Percentiles rank a stretch among this genome's conserved stretches.
Evolutionary conservation across 2,329 filamentous ascomycete species (phyloP).

Genomic region (Aspergillus hortae): DNA sequence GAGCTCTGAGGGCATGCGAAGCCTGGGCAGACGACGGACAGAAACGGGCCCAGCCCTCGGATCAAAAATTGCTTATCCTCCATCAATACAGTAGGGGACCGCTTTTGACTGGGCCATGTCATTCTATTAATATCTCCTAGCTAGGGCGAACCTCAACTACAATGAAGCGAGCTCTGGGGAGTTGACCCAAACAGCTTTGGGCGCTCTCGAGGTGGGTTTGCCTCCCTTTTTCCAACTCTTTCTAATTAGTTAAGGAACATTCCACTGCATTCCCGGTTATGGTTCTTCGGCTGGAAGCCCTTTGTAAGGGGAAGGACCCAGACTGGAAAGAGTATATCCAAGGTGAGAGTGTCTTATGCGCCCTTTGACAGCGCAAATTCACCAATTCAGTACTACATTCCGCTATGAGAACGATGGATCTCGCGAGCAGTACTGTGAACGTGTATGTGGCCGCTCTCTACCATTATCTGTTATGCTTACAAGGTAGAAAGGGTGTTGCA

Average conservation of each 20-base stretch:
- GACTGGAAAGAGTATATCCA: conserved; percentile 40
- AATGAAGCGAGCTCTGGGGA: conserved; percentile 44
- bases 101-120: background rate
- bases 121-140: conserved; percentile 18
- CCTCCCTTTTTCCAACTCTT: background rate
- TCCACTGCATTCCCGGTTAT: conserved; percentile 63
- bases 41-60: conserved; percentile 50
- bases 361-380: background rate
- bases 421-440: conserved; percentile 63
- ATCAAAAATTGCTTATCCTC: conserved; percentile 56
- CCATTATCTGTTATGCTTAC: background rate
- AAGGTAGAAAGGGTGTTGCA: conserved; percentile 51
- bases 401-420: conserved; percentile 59
- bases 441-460: conserved; percentile 33
- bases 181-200: conserved; percentile 57
- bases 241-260: conserved; percentile 44
- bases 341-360: conserved; percentile 25
- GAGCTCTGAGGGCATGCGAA: conserved; percentile 60
- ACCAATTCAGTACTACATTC: conserved; percentile 49
- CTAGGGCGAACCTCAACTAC: conserved; percentile 24
- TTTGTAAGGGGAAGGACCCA: conserved; percentile 39
- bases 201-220: conserved; percentile 50
- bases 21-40: conserved; percentile 50
- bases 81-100: conserved; percentile 56
- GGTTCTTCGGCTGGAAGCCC: conserved; percentile 65